Conservation (phyloP, 768 basidiomycete species). For the Multifurca ochricompacta region DNA sequence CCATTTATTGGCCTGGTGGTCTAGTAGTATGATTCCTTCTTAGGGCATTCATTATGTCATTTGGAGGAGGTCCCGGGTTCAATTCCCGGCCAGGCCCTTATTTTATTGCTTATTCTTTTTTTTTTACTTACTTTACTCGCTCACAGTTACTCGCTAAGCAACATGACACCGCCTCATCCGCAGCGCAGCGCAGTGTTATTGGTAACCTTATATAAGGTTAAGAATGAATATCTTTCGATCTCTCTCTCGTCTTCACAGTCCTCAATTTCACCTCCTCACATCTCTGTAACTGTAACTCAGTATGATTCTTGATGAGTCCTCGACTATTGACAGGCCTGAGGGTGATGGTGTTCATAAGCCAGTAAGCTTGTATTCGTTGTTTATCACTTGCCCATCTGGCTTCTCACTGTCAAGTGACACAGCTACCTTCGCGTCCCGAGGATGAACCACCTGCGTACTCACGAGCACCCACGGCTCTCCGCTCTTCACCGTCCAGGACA, state of each 20-base stretch:
- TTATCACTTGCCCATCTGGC: background rate
- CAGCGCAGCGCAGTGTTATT: no score
- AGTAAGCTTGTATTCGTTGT: background rate
- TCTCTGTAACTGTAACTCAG: no score
- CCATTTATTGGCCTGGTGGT: slow-evolving; percentile 16
- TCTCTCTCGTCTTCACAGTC: no score
- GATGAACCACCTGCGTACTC: slow-evolving; percentile 6
- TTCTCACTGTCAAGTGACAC: background rate
- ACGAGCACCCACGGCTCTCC: background rate
- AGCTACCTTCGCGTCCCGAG: background rate
- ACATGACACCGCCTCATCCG: no score
- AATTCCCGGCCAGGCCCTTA: slow-evolving; percentile 72
- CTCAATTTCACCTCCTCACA: background rate
- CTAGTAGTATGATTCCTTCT: slow-evolving; percentile 22
- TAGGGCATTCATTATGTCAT: slow-evolving; percentile 3
- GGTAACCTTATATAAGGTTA: no score
- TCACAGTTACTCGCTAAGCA: background rate
- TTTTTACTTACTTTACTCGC: no score
- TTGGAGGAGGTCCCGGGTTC: slow-evolving; percentile 84
- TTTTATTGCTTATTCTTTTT: background rate
- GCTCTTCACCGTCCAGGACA: background rate
- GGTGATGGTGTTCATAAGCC: background rate
- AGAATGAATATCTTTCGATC: no score
- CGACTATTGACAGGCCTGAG: background rate
- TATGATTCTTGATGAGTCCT: background rate